Evolutionary conservation across 306 rosid genomes (phyloP).

Genomic region (Medicago arabica): DNA sequence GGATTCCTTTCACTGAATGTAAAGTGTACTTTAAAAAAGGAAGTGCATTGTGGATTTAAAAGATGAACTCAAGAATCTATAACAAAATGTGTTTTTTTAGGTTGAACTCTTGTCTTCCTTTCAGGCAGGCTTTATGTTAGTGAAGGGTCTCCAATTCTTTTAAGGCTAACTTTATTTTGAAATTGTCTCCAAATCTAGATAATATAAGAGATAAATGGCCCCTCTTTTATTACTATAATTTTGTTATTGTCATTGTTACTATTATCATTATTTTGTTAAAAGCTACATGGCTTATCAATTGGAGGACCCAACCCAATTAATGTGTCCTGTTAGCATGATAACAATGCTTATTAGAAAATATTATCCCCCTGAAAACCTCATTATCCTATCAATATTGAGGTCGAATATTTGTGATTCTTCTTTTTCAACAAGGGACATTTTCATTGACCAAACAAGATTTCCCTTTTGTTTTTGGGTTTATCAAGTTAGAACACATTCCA

Average conservation of each 20-base stretch:
- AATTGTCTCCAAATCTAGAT: slow-evolving; percentile 41
- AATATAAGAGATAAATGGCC: slow-evolving; percentile 1
- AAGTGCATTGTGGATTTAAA: slow-evolving; percentile 50
- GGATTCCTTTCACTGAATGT: slow-evolving; percentile 73
- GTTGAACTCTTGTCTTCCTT: slow-evolving; percentile 62
- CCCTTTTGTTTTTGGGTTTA: not conserved
- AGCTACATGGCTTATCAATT: slow-evolving; percentile 38
- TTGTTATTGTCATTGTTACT: not conserved
- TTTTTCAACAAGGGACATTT: slow-evolving; percentile 20
- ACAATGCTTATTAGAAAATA: slow-evolving; percentile 36
- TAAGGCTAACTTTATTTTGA: slow-evolving; percentile 56
- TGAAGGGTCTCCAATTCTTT: slow-evolving; percentile 52
- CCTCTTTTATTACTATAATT: slow-evolving; percentile 10
- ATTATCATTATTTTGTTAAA: slow-evolving; percentile 11
- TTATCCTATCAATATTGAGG: not conserved
- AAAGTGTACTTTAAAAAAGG: slow-evolving; percentile 51
- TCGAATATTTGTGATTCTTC: not conserved
- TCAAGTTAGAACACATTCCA: not conserved
- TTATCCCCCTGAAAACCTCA: slow-evolving; percentile 32
- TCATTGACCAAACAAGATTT: slow-evolving; percentile 13
- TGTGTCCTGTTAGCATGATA: slow-evolving; percentile 41
- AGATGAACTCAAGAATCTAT: slow-evolving; percentile 51
- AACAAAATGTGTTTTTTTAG: slow-evolving; percentile 52
- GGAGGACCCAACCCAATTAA: slow-evolving; percentile 18
- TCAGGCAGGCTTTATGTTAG: slow-evolving; percentile 58